These are phyloP conservation scores for Lipomyces orientalis DNA, from an alignment of 805 yeast species.

Conservation along the genomic window DNA sequence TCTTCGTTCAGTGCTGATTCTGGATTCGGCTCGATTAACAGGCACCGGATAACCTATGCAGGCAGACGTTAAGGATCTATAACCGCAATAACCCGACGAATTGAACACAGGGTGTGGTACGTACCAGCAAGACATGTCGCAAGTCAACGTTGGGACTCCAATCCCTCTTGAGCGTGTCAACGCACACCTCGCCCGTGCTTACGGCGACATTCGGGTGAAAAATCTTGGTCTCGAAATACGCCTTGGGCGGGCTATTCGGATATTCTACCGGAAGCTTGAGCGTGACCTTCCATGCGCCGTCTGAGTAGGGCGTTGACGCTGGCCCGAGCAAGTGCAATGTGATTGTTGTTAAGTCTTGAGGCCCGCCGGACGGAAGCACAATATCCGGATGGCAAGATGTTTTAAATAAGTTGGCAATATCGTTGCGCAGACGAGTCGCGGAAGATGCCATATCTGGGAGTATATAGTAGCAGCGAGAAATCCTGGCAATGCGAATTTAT, in stretches of 20 bases:
- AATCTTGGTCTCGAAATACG: conserved; percentile 47
- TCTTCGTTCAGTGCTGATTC: conserved; percentile 45
- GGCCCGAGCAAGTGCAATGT: conserved; percentile 47
- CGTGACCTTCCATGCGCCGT: conserved; percentile 55
- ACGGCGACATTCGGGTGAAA: conserved; percentile 46
- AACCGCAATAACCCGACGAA: neutral
- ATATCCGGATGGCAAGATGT: conserved; percentile 32
- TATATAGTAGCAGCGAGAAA: neutral
- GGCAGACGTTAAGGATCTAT: neutral
- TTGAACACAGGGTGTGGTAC: neutral
- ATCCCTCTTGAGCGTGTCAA: conserved; percentile 44
- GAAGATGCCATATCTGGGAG: conserved; percentile 6
- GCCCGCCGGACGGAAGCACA: conserved; percentile 28
- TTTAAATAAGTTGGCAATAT: conserved; percentile 24
- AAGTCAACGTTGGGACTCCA: conserved; percentile 42
- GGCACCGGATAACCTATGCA: conserved; percentile 41
- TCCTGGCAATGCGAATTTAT: neutral
- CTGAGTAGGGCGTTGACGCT: conserved; percentile 50
- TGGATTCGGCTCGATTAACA: conserved; percentile 45
- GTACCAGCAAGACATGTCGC: conserved; percentile 40
- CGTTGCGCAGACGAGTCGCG: conserved; percentile 27
- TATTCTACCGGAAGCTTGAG: conserved; percentile 49
- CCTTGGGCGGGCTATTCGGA: conserved; percentile 54
- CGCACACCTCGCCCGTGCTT: conserved; percentile 44
- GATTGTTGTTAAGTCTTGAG: conserved; percentile 26